Evolutionary conservation across 208 protist species (phyloP), one percentile per base, ranked within the genome.

Genomic region (Leishmania tropica): DNA sequence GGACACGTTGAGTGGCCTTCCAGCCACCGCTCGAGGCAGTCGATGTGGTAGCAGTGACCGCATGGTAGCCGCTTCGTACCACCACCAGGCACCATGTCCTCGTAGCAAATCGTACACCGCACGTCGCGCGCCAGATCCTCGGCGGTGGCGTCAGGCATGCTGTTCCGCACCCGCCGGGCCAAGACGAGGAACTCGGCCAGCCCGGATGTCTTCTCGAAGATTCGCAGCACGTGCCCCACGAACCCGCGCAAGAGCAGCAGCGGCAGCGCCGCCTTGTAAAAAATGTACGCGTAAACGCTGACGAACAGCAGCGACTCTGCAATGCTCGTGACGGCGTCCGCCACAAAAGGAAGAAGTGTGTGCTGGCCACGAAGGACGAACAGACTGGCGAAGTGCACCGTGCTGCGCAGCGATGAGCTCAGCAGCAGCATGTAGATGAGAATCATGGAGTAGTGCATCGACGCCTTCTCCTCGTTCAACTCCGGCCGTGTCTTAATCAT

Each of bases 21-120:
- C 77, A 98, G 86, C 92, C 93, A 96, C 17, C 87, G 88, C 42
- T 88, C 86, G 47, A 98, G 90, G 74, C 93, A 98, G 21, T 86
- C 75, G 17, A 88, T 85, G 86, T 98, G 95, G 86, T 96, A 98
- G 80, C 90, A 95, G 83, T 98, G 95, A 5, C 91, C 90, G 79
- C 95, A 98, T 8, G 91, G 84, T 65, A 98, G 88, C 40, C 88
- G 85, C 81, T 95, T 96, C 70, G 86, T 90, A 3, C 65, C 65
- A 31, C 86, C 75, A 21, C 81, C 81, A 1, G 84, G 73, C 64
- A 65, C 68, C 91, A 98, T 96, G 58, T 96, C 91, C 58, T 98
- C 93, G 79, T 96, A 95, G 89, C 95, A 98, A 62, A 98, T 95
- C 28, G 87, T 90, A 79, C 95, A 98, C 35, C 86, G 82, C n/a